phyloP scores from a whole-genome alignment of 768 basidiomycete species.

The Crassisporium funariophilum region DNA sequence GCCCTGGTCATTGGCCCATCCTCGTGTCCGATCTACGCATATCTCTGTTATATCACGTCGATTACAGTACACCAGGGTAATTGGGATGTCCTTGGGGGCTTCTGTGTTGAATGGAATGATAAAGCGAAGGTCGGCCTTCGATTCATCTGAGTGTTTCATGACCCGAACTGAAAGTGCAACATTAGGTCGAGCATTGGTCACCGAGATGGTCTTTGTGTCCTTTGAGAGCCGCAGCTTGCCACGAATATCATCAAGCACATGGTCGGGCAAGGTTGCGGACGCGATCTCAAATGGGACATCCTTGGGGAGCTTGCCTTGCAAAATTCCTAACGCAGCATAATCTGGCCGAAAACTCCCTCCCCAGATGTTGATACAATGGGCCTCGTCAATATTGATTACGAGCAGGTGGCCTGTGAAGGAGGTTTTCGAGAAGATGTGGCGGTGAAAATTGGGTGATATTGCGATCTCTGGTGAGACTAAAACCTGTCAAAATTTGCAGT shows the following conservation, averaged over 20 bases:
- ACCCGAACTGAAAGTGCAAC: slow-evolving; percentile 24
- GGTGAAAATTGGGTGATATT: slow-evolving; percentile 12
- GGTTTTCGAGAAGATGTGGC: slow-evolving; percentile 10
- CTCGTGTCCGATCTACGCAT: slow-evolving; percentile 12
- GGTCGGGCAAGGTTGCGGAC: slow-evolving; percentile 23
- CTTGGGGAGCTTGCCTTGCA: slow-evolving; percentile 14
- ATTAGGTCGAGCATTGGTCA: slow-evolving; percentile 26
- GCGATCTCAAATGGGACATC: slow-evolving; percentile 17
- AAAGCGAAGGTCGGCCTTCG: slow-evolving; percentile 26
- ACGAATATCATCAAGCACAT: slow-evolving; percentile 20
- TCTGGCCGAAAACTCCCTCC: slow-evolving; percentile 24
- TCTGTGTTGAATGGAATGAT: slow-evolving; percentile 17
- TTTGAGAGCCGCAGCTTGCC: slow-evolving; percentile 13
- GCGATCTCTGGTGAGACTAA: slow-evolving; percentile 23
- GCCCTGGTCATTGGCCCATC: slow-evolving; percentile 18
- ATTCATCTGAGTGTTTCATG: slow-evolving; percentile 18
- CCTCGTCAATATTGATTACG: slow-evolving; percentile 23
- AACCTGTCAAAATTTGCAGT: slow-evolving; percentile 13
- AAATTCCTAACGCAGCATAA: slow-evolving; percentile 19
- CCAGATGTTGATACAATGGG: slow-evolving; percentile 26
- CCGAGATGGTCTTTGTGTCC: slow-evolving; percentile 4
- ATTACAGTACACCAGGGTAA: slow-evolving; percentile 25
- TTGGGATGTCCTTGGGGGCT: slow-evolving; percentile 15
- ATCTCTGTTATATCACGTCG: slow-evolving; percentile 12
- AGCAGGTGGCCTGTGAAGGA: slow-evolving; percentile 13